Evolutionary conservation across 2,329 filamentous ascomycete genomes (phyloP), one percentile per base, ranked within the genome.

Genomic region (Botrytis cinerea): DNA sequence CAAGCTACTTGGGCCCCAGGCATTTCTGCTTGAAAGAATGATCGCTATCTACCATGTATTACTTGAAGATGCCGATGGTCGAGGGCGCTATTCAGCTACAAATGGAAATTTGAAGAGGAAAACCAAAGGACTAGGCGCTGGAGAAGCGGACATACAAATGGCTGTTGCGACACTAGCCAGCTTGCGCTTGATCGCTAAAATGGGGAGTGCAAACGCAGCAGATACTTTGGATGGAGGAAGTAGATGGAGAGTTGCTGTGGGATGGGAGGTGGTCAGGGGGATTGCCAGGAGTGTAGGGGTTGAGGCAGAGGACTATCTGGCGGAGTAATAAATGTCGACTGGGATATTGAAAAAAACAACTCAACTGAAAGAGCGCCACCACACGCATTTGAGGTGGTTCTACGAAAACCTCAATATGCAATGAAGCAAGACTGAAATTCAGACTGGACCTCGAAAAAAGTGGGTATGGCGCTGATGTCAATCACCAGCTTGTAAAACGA

Each of bases 171-270:
- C 93, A 32, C 83, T 96, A 73, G 88, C 90, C 2, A 93, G 91
- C 77, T 82, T 96, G 80, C 83, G 92, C 60, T 80, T 96, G 77
- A 82, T 96, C 48, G 86, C 92, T 48, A 87, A 90, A 60, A 90
- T 93, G 3, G 90, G 89, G 12, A 71, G 54, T 8, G 82, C 73
- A 9, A 84, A 25, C 86, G 86, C 25, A 82, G 85, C 40, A 84
- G 92, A 95, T 82, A 83, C 87, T 40, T 84, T 94, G 78, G 93
- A 95, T 80, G 84, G 89, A 0, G 89, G 89, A 0, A 89, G 88
- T 8, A 91, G 92, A 82, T 96, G 92, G 92, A 89, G 91, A 79
- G 91, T 95, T 16, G 93, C 92, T 77, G 90, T 93, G 73, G 89
- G 90, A 1, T 95, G 92, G 92, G 93, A 96, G 79, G 89, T 92